Evolutionary conservation across 1,284 basidiomycete genomes (phyloP), one percentile per base, ranked within the genome.

Genomic region (Pyrrhoderma lamaoense): DNA sequence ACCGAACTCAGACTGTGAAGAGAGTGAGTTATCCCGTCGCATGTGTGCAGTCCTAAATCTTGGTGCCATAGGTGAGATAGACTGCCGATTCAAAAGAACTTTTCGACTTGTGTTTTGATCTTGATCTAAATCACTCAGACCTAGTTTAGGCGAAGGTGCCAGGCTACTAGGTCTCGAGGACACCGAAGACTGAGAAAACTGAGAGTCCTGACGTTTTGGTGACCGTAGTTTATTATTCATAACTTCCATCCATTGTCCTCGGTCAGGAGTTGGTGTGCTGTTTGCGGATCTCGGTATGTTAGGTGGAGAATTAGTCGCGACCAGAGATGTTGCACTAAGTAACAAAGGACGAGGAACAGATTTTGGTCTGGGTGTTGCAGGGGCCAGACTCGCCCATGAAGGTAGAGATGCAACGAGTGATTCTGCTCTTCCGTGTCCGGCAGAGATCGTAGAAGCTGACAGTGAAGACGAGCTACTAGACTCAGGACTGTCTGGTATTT

Each of bases 61-160:
- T 37, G 79, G 70, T n/a, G 82, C 81, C 80, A 86, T 82, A 1
- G 85, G 83, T 3, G 84, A 87, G 5, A 84, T 63, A 8, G 80
- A 77, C 55, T 73, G 72, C n/a, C 82, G 76, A 60, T 82, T 82
- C 25, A 89, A 60, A 19, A 76, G 74, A 9, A 89, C 73, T 45
- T 73, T 66, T 50, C 83, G 70, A 61, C 82, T 82, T 8, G 67
- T 61, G 35, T 60, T 67, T 8, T 66, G 60, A 52, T 83, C 83
- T 1, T 79, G 79, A 22, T 82, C 81, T 58, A 70, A 68, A 40
- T 77, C 79, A 19, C 72, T 74, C 36, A 69, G 68, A 34, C 77
- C 76, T 11, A 75, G 72, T 14, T 42, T 52, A 9, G 49, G 45
- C 7, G 49, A 53, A 4, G 49, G 40, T 16, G 31, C 35, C 21